phyloP scores from a whole-genome alignment of 2,329 filamentous ascomycete genomes.

The Ceratocystis colombiana region DNA sequence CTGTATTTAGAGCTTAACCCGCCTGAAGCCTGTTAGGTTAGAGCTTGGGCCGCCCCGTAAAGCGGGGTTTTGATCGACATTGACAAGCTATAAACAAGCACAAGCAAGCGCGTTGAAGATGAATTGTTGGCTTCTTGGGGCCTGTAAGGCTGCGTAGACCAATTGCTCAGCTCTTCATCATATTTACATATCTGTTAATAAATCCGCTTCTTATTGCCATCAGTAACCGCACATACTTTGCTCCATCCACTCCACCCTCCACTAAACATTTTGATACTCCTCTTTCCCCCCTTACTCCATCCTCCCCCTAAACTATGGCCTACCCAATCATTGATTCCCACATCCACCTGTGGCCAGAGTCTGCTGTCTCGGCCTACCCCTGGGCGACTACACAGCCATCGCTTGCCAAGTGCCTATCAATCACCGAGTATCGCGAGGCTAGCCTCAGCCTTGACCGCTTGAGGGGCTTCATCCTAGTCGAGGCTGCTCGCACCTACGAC shows the following conservation, averaged over 20 bases:
- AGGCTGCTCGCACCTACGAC: constrained; percentile 64
- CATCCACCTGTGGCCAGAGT: constrained; percentile 73
- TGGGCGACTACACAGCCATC: constrained; percentile 56
- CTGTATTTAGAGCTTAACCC: background rate
- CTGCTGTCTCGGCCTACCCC: constrained; percentile 54
- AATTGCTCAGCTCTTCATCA: no score
- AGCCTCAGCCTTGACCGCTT: constrained; percentile 38
- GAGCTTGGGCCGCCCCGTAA: background rate
- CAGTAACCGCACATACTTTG: no score
- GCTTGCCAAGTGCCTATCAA: constrained; percentile 53
- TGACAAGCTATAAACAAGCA: background rate
- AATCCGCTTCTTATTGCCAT: no score
- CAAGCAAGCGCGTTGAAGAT: background rate
- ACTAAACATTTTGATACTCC: background rate
- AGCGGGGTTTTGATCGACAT: constrained; percentile 2
- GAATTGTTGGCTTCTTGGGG: constrained; percentile 7
- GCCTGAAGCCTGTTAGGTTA: background rate
- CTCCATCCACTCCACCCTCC: no score
- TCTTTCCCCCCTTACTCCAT: background rate
- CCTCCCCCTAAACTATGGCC: constrained; percentile 30
- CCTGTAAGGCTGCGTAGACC: no score
- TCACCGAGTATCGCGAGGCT: constrained; percentile 50
- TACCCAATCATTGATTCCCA: constrained; percentile 74
- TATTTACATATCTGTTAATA: no score
- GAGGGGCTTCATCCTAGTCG: constrained; percentile 69